Evolutionary conservation across 139 green algal species (phyloP).

Genomic region (Eudorina sp.): DNA sequence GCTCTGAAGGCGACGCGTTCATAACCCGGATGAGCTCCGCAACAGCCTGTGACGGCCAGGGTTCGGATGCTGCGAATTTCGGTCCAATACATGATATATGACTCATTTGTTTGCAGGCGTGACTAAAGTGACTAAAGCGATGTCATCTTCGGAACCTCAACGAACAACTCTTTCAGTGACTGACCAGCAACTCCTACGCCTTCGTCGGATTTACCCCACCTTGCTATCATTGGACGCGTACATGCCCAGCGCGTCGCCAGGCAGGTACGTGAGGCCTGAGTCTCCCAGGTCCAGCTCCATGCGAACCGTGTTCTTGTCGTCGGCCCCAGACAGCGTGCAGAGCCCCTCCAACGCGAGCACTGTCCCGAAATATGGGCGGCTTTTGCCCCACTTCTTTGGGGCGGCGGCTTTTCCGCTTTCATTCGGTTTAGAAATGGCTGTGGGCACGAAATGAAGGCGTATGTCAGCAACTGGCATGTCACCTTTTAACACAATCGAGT

Average conservation of each 20-base stretch:
- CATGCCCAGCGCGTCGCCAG: constrained; percentile 90
- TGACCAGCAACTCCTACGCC: too few species aligned
- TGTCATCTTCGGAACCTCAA: too few species aligned
- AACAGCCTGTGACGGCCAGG: constrained; percentile 70
- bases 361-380: constrained; percentile 70
- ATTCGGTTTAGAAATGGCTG: too few species aligned
- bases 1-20: constrained; percentile 48
- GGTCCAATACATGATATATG: too few species aligned
- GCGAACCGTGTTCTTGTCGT: constrained; percentile 88
- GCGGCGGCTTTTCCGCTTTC: neutral
- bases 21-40: constrained; percentile 76
- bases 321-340: constrained; percentile 65
- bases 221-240: constrained; percentile 80
- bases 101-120: too few species aligned
- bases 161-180: too few species aligned
- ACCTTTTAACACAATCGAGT: too few species aligned
- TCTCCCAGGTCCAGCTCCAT: constrained; percentile 86
- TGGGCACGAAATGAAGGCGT: too few species aligned
- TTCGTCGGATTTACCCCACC: too few species aligned
- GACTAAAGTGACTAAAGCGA: too few species aligned
- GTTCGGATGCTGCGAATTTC: too few species aligned
- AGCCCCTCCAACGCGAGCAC: constrained; percentile 80
- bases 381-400: constrained; percentile 75
- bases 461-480: too few species aligned
- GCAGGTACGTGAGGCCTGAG: constrained; percentile 81